These are phyloP conservation scores for Sanguinoderma infundibulare DNA, from an alignment of 1,284 basidiomycete species.

Conservation along the genomic window DNA sequence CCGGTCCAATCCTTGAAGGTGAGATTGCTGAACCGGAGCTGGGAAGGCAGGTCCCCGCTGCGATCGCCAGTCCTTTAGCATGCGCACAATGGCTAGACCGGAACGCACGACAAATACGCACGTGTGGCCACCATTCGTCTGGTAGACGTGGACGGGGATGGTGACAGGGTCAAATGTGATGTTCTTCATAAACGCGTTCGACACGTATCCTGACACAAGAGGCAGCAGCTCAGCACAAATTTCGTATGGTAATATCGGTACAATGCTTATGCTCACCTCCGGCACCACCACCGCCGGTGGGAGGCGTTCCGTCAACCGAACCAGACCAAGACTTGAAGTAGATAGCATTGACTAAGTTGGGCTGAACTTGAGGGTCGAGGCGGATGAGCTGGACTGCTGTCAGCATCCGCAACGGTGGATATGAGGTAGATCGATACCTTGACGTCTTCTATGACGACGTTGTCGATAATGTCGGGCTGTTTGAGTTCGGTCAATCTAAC, in stretches of 20 bases:
- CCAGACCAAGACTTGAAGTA: conserved; percentile 72
- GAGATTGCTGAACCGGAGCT: conserved; percentile 52
- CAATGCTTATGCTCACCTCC: conserved; percentile 36
- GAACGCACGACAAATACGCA: conserved; percentile 32
- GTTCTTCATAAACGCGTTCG: conserved; percentile 51
- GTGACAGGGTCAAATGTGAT: conserved; percentile 52
- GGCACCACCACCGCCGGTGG: conserved; percentile 67
- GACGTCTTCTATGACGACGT: conserved; percentile 56
- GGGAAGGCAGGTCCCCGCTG: conserved; percentile 54
- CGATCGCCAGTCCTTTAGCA: background rate
- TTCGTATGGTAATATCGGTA: background rate
- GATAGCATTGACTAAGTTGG: conserved; percentile 57
- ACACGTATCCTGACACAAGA: conserved; percentile 48
- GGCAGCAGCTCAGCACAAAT: background rate
- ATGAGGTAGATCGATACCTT: conserved; percentile 35
- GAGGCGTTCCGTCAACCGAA: conserved; percentile 55
- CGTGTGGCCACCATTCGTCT: conserved; percentile 57
- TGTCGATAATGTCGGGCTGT: conserved; percentile 61
- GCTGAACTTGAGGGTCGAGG: conserved; percentile 51
- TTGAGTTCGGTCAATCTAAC: background rate
- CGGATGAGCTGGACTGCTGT: conserved; percentile 56
- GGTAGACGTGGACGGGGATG: conserved; percentile 52
- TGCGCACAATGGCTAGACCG: background rate
- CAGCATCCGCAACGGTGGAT: too few species aligned
- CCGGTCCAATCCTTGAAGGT: conserved; percentile 53